phyloP scores from a whole-genome alignment of 257 asterid genomes.

The Solanum phureja region DNA sequence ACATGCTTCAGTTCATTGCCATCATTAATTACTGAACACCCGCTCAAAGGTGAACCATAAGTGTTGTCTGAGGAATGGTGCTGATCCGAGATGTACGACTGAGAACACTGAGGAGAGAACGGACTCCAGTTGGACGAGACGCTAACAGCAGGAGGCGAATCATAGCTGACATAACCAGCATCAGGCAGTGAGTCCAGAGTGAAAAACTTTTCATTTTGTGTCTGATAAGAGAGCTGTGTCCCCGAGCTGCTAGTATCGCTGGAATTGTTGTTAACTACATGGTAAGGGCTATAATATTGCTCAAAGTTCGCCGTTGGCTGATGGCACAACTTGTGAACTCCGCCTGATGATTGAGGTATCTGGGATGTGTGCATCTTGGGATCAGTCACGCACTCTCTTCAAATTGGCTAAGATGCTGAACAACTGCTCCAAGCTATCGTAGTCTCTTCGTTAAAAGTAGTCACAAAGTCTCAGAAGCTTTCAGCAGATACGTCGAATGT shows the following conservation, averaged over 20 bases:
- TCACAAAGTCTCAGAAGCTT: neutral
- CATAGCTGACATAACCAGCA: slow-evolving; percentile 21
- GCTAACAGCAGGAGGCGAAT: slow-evolving; percentile 59
- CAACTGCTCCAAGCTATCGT: neutral
- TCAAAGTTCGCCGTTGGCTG: slow-evolving; percentile 39
- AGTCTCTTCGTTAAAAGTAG: neutral
- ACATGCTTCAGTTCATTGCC: slow-evolving; percentile 55
- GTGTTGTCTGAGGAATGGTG: slow-evolving; percentile 48
- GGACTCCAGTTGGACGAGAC: slow-evolving; percentile 57
- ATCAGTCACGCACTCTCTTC: neutral
- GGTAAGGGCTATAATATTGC: slow-evolving; percentile 31
- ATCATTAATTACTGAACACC: slow-evolving; percentile 66
- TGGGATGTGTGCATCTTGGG: slow-evolving; percentile 59
- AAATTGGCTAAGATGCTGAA: neutral
- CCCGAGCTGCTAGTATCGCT: slow-evolving; percentile 39
- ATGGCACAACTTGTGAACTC: slow-evolving; percentile 30
- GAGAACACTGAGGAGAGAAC: slow-evolving; percentile 74
- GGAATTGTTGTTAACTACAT: slow-evolving; percentile 39
- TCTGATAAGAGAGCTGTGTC: slow-evolving; percentile 37
- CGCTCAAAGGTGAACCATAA: slow-evolving; percentile 81
- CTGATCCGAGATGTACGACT: slow-evolving; percentile 52
- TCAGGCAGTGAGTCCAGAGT: slow-evolving; percentile 84
- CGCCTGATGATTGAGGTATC: slow-evolving; percentile 36
- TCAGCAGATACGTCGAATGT: neutral
- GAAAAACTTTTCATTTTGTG: slow-evolving; percentile 47